These are phyloP conservation scores for Syncephalastrum sp. DNA, from an alignment of 371 early-diverging fungal species.

Conservation along the genomic window DNA sequence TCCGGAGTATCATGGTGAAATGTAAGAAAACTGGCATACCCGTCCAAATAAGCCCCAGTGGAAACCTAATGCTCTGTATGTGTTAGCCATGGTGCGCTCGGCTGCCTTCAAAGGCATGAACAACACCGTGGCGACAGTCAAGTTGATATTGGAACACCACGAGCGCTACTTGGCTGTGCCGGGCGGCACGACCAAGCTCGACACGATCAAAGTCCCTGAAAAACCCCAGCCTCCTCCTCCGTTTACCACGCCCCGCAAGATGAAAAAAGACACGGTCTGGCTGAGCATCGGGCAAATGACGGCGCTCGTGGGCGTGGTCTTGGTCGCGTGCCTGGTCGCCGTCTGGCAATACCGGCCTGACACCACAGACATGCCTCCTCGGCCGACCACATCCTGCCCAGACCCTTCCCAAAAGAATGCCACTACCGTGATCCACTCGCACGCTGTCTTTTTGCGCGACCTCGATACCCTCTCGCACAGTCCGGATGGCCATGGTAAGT, in stretches of 20 bases:
- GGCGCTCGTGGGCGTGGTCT: too few relatives aligned
- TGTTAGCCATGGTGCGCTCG: conserved; percentile 31
- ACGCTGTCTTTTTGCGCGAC: conserved; percentile 53
- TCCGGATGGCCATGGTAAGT: too few relatives aligned
- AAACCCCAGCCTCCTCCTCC: too few relatives aligned
- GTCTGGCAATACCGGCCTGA: too few relatives aligned
- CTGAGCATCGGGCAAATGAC: too few relatives aligned
- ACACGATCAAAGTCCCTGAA: too few relatives aligned
- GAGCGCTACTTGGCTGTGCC: background rate
- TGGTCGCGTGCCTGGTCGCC: too few relatives aligned
- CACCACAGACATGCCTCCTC: too few relatives aligned
- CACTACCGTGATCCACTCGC: conserved; percentile 4
- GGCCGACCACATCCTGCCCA: background rate
- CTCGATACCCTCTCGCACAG: conserved; percentile 21
- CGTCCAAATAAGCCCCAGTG: background rate
- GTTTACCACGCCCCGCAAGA: too few relatives aligned
- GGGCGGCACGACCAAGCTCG: background rate
- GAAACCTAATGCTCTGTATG: background rate
- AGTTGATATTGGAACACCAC: background rate
- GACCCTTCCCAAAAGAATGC: conserved; percentile 1
- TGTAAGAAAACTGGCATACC: conserved; percentile 9
- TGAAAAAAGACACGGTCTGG: too few relatives aligned
- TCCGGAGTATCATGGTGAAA: conserved; percentile 55
- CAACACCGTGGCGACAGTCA: conserved; percentile 22
- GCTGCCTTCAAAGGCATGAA: conserved; percentile 42